Percentiles rank a stretch among this genome's conserved stretches.
These are phyloP conservation scores for Coemansia sp. DNA, from an alignment of 192 early-diverging fungal genomes.

Conservation along the genomic window DNA sequence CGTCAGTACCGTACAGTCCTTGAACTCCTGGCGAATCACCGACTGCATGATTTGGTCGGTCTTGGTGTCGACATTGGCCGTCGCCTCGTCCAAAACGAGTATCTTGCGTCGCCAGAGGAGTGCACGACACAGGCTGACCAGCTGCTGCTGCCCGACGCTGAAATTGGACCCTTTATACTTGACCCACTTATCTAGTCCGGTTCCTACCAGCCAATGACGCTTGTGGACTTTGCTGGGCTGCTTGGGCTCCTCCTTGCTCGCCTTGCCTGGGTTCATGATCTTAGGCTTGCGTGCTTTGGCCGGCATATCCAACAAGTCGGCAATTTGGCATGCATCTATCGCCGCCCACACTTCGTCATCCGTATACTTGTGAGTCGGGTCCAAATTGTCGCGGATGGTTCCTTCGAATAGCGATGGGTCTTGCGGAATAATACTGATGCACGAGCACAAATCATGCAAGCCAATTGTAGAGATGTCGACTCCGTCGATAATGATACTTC, in stretches of 20 bases:
- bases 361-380: slow-evolving; percentile 57
- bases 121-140: slow-evolving; percentile 61
- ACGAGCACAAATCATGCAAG: slow-evolving; percentile 62
- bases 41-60: slow-evolving; percentile 68
- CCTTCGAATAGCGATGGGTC: slow-evolving; percentile 72
- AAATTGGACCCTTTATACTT: slow-evolving; percentile 63
- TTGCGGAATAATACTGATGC: slow-evolving; percentile 68
- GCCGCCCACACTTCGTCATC: slow-evolving; percentile 71
- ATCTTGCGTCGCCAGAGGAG: slow-evolving; percentile 69
- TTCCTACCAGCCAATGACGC: slow-evolving; percentile 11
- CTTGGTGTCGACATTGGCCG: slow-evolving; percentile 59
- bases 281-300: too few species aligned
- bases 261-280: too few species aligned
- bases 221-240: not conserved
- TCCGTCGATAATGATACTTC: slow-evolving; percentile 65
- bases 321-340: slow-evolving; percentile 50
- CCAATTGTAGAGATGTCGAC: slow-evolving; percentile 59
- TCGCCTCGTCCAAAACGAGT: slow-evolving; percentile 81
- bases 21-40: slow-evolving; percentile 54
- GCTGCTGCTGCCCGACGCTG: slow-evolving; percentile 72
- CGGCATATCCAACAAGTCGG: slow-evolving; percentile 37
- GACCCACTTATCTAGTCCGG: slow-evolving; percentile 27
- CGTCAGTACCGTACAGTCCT: slow-evolving; percentile 52
- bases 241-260: too few species aligned
- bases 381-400: slow-evolving; percentile 71